phyloP scores from a whole-genome alignment of 805 yeast species.

The Wickerhamiella alocasiicola region DNA sequence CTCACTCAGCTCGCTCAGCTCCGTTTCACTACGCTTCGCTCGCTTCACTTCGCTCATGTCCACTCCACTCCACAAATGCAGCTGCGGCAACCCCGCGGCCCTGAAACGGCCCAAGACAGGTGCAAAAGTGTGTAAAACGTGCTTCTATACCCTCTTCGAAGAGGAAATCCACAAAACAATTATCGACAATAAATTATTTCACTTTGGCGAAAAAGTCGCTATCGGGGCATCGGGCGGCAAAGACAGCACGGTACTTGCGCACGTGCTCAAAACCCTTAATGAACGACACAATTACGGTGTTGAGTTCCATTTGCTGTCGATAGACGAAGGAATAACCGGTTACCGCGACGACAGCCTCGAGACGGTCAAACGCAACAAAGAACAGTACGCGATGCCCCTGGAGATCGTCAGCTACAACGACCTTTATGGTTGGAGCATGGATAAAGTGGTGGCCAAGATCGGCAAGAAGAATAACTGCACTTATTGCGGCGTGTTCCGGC shows the following conservation, averaged over 20 bases:
- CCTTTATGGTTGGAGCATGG: constrained; percentile 97
- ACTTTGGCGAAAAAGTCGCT: constrained; percentile 77
- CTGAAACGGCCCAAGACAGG: constrained; percentile 86
- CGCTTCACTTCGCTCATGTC: too few species aligned
- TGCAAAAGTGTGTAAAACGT: constrained; percentile 77
- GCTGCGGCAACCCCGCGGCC: constrained; percentile 51
- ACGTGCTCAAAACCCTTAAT: constrained; percentile 72
- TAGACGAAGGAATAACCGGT: constrained; percentile 96
- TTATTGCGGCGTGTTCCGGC: constrained; percentile 91
- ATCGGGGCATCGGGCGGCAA: constrained; percentile 99
- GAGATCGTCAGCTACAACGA: constrained; percentile 78
- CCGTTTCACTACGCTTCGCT: too few species aligned
- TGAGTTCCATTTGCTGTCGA: constrained; percentile 67
- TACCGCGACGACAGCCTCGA: constrained; percentile 95
- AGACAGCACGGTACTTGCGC: constrained; percentile 91
- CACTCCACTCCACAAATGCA: constrained; percentile 4
- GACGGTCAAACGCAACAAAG: constrained; percentile 85
- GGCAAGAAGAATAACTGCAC: constrained; percentile 93
- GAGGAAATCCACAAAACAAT: constrained; percentile 92
- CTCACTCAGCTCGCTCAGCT: too few species aligned
- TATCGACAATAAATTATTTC: constrained; percentile 50
- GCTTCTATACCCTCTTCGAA: constrained; percentile 85
- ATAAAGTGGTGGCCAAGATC: constrained; percentile 87
- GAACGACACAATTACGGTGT: constrained; percentile 82
- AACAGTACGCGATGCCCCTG: constrained; percentile 68